A percentile compares a stretch with the other conserved stretches of the same genome.
Evolutionary conservation across 2,329 filamentous ascomycete species (phyloP).

Genomic region (Gliomastix tumulicola): DNA sequence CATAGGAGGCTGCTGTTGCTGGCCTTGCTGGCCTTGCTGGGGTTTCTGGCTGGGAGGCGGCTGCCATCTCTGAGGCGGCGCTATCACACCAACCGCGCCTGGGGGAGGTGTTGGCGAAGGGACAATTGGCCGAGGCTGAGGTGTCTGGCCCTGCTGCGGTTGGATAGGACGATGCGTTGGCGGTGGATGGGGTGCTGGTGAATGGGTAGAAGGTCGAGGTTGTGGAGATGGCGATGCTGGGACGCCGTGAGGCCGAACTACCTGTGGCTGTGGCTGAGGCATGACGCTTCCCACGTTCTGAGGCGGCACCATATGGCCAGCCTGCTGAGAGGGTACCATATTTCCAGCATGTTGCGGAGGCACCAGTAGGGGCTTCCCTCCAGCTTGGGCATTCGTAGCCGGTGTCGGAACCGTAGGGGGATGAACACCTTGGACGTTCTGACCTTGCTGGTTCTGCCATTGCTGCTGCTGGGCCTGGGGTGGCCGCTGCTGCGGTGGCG

Average conservation of each 20-base stretch:
- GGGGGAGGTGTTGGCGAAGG: conserved; percentile 14
- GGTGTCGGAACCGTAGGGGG: conserved; percentile 2
- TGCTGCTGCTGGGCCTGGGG: conserved; percentile 11
- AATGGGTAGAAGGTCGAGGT: conserved; percentile 15
- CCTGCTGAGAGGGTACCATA: too few species aligned
- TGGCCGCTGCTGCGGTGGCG: conserved; percentile 13
- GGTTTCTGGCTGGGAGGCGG: too few species aligned
- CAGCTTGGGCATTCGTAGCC: conserved; percentile 8
- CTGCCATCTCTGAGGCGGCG: too few species aligned
- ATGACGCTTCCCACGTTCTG: too few species aligned
- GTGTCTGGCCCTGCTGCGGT: conserved; percentile 13
- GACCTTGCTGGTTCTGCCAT: conserved; percentile 1
- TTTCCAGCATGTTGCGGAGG: conserved; percentile 27
- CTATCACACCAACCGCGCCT: too few species aligned
- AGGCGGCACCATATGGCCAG: too few species aligned
- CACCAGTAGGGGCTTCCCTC: conserved; percentile 20
- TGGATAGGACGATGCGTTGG: conserved; percentile 22
- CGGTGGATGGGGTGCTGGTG: conserved; percentile 22
- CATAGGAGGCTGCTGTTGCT: too few species aligned
- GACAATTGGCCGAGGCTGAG: neutral
- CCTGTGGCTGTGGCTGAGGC: conserved; percentile 24
- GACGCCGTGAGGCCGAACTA: conserved; percentile 18
- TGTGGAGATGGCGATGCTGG: conserved; percentile 15
- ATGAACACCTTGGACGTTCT: neutral
- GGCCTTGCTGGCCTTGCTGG: too few species aligned